Percentiles rank a stretch among this genome's conserved stretches.
These are phyloP conservation scores for Monosporascus ibericus DNA, from an alignment of 2,329 filamentous ascomycete genomes.

Conservation along the genomic window DNA sequence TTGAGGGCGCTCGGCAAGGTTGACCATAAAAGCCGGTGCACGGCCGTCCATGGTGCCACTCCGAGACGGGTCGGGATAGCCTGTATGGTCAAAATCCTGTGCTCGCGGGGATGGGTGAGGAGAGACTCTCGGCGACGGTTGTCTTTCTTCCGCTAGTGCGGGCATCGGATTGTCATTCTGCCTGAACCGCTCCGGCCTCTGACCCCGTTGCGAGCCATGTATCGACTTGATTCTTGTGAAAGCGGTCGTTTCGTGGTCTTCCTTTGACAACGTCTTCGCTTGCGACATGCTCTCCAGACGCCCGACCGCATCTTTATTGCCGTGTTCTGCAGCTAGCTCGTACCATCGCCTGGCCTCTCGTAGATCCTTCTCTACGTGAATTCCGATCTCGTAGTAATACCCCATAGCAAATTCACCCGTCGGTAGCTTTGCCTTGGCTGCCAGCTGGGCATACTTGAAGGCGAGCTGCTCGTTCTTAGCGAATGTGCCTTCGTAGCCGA, in stretches of 20 bases:
- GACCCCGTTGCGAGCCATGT: slow-evolving; percentile 62
- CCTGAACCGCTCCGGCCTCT: slow-evolving; percentile 54
- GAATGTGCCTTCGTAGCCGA: slow-evolving; percentile 87
- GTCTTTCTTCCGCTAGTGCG: slow-evolving; percentile 38
- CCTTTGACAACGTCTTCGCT: slow-evolving; percentile 77
- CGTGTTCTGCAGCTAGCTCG: slow-evolving; percentile 77
- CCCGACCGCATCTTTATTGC: slow-evolving; percentile 80
- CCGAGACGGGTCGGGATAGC: slow-evolving; percentile 43
- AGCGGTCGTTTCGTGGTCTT: slow-evolving; percentile 88
- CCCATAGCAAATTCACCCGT: slow-evolving; percentile 96
- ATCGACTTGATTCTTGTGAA: slow-evolving; percentile 81
- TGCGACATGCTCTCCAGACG: slow-evolving; percentile 80
- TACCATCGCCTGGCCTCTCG: slow-evolving; percentile 86
- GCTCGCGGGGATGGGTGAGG: slow-evolving; percentile 36
- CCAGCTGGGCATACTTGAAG: slow-evolving; percentile 83
- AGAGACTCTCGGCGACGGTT: slow-evolving; percentile 29
- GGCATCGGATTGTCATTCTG: slow-evolving; percentile 41
- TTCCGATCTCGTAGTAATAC: slow-evolving; percentile 96
- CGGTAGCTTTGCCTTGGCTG: slow-evolving; percentile 71
- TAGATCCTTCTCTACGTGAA: slow-evolving; percentile 79
- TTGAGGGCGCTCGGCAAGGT: slow-evolving; percentile 43
- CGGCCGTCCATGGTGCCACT: slow-evolving; percentile 30
- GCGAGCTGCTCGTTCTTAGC: slow-evolving; percentile 93
- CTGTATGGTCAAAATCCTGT: slow-evolving; percentile 33
- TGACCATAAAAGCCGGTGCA: slow-evolving; percentile 46